Percentiles rank a stretch among this genome's conserved stretches.
phyloP scores from a whole-genome alignment of 2,329 filamentous ascomycete species.

The Claviceps arundinis region DNA sequence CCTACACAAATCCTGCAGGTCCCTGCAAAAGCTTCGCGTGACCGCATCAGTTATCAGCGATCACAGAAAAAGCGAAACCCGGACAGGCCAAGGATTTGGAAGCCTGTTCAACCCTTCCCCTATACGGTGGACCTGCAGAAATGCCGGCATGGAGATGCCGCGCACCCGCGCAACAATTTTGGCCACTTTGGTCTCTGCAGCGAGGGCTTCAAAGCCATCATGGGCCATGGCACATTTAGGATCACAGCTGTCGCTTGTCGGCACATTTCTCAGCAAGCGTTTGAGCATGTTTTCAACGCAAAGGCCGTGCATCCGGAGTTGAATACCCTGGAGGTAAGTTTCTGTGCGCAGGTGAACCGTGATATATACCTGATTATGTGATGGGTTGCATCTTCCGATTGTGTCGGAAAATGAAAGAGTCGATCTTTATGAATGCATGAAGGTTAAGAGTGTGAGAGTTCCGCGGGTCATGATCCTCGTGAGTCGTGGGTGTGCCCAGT shows the following conservation, averaged over 20 bases:
- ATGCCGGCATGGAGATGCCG: constrained; percentile 63
- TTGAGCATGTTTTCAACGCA: constrained; percentile 58
- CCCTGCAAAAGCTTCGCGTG: constrained; percentile 57
- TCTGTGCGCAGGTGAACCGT: constrained; percentile 50
- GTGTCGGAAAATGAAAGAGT: constrained; percentile 48
- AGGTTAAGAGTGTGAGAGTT: constrained; percentile 39
- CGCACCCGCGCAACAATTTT: constrained; percentile 50
- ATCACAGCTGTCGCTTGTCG: constrained; percentile 61
- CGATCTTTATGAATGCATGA: constrained; percentile 54
- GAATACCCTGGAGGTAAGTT: constrained; percentile 61
- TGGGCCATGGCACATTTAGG: constrained; percentile 72
- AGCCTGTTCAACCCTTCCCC: constrained; percentile 58
- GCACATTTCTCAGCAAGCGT: constrained; percentile 59
- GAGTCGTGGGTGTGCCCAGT: constrained; percentile 35
- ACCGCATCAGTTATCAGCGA: constrained; percentile 42
- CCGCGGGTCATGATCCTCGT: constrained; percentile 43
- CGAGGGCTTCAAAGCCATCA: constrained; percentile 52
- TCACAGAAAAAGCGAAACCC: constrained; percentile 40
- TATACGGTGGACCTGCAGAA: constrained; percentile 61
- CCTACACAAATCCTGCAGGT: constrained; percentile 48
- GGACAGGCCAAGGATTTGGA: constrained; percentile 62
- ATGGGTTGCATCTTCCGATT: constrained; percentile 49
- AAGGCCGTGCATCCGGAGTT: constrained; percentile 53
- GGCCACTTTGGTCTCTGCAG: constrained; percentile 61
- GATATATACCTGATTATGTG: constrained; percentile 33